Evolutionary conservation across 345 rosid genomes (phyloP).

Genomic region (Citrus mangshanensis): DNA sequence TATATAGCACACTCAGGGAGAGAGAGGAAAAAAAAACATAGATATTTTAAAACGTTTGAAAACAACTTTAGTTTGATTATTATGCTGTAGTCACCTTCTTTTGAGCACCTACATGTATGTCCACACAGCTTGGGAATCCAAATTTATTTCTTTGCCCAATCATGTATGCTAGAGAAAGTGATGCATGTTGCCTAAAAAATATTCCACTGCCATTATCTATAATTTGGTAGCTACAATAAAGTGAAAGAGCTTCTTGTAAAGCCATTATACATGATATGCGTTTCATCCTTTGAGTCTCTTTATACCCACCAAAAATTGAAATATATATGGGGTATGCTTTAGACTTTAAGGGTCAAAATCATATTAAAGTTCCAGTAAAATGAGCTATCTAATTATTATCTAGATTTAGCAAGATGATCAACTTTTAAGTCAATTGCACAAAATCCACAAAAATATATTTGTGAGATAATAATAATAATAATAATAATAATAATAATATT

Average conservation of each 20-base stretch:
- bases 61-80: slow-evolving; percentile 14
- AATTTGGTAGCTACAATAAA: not conserved
- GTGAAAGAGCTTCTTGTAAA: slow-evolving; percentile 7
- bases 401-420: not conserved
- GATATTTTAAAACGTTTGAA: not conserved
- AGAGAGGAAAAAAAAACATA: not conserved
- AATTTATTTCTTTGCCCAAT: slow-evolving; percentile 16
- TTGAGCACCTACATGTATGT: slow-evolving; percentile 5
- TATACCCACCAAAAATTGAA: not conserved
- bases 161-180: slow-evolving; percentile 15
- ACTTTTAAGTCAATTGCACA: slow-evolving; percentile 1
- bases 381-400: not conserved
- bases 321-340: not conserved
- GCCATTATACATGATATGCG: slow-evolving; percentile 4
- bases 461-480: not conserved
- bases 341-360: not conserved
- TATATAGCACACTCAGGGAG: slow-evolving; percentile 2
- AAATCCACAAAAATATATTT: not conserved
- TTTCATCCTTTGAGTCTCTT: not conserved
- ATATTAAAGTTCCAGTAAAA: slow-evolving; percentile 10
- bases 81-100: slow-evolving; percentile 17
- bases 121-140: slow-evolving; percentile 28
- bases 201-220: not conserved
- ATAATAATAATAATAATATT: too few species aligned
- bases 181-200: not conserved